Percentiles rank a stretch among this genome's conserved stretches.
Evolutionary conservation across 768 basidiomycete species (phyloP).

Genomic region (Kwoniella pini): DNA sequence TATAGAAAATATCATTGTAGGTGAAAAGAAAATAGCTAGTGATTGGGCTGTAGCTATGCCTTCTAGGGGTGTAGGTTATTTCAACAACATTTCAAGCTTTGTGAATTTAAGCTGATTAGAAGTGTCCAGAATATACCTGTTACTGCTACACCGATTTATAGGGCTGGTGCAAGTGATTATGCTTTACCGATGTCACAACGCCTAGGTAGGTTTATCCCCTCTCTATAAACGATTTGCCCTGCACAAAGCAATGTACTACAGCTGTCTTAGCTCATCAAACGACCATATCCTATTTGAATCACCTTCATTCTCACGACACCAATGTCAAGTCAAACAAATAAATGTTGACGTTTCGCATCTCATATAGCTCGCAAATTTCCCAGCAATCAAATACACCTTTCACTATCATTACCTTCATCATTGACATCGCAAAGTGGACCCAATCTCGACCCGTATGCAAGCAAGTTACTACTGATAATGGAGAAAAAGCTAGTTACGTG

Average conservation of each 20-base stretch:
- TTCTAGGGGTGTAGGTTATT: slow-evolving; percentile 33
- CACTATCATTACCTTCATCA: slow-evolving; percentile 36
- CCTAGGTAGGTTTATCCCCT: slow-evolving; percentile 30
- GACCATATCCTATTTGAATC: too few relatives aligned
- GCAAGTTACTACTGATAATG: slow-evolving; percentile 36
- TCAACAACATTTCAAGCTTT: not conserved
- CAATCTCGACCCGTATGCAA: slow-evolving; percentile 38
- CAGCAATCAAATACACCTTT: slow-evolving; percentile 44
- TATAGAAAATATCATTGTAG: not conserved
- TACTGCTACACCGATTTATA: slow-evolving; percentile 39
- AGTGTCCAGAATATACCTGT: slow-evolving; percentile 33
- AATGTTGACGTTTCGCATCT: too few relatives aligned
- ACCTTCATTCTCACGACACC: too few relatives aligned
- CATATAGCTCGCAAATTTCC: slow-evolving; percentile 39
- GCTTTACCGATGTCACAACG: slow-evolving; percentile 43
- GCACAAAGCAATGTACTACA: too few relatives aligned
- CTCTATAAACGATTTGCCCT: not conserved
- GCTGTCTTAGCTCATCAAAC: too few relatives aligned
- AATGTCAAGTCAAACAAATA: too few relatives aligned
- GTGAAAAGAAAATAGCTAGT: slow-evolving; percentile 31
- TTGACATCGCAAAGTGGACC: slow-evolving; percentile 34
- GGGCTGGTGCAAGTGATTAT: slow-evolving; percentile 32
- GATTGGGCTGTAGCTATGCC: slow-evolving; percentile 51
- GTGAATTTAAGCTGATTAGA: slow-evolving; percentile 14
- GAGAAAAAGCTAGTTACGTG: slow-evolving; percentile 47